Evolutionary conservation across 345 rosid species (phyloP).

Genomic region (Boechera retrofracta): DNA sequence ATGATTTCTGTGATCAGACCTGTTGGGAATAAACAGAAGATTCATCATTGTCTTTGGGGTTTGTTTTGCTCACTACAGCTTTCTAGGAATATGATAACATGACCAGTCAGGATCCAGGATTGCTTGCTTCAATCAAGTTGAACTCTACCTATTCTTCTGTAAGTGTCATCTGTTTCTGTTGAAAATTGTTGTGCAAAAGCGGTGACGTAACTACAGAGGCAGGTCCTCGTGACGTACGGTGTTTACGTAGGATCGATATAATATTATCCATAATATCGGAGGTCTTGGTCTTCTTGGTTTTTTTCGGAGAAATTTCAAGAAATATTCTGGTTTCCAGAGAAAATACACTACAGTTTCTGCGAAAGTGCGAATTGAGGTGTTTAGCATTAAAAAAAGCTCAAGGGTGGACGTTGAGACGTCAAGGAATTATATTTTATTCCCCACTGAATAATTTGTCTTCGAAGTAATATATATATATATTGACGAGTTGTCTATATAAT

Average conservation of each 20-base stretch:
- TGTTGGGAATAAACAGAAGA: slow-evolving; percentile 25
- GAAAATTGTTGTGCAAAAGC: slow-evolving; percentile 12
- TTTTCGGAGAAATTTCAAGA: slow-evolving; percentile 19
- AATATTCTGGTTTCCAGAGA: background rate
- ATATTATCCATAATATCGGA: background rate
- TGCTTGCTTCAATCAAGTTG: slow-evolving; percentile 23
- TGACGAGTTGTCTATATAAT: slow-evolving; percentile 33
- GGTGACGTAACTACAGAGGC: background rate
- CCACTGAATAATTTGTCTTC: background rate
- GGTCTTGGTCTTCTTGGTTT: slow-evolving; percentile 36
- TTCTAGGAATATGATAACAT: slow-evolving; percentile 14
- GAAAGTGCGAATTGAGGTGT: background rate
- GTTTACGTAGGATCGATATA: slow-evolving; percentile 2
- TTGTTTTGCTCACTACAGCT: slow-evolving; percentile 28
- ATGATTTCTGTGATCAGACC: slow-evolving; percentile 22
- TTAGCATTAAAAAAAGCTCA: background rate
- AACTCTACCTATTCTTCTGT: slow-evolving; percentile 24
- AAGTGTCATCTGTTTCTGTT: slow-evolving; percentile 34
- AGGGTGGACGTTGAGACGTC: slow-evolving; percentile 2
- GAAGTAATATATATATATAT: slow-evolving; percentile 18
- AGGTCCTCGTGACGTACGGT: background rate
- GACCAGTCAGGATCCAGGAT: slow-evolving; percentile 14
- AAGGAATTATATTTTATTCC: background rate
- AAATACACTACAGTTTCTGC: slow-evolving; percentile 11
- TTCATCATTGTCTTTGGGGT: slow-evolving; percentile 3